phyloP scores from a whole-genome alignment of 2,329 filamentous ascomycete genomes.

The Colletotrichum sp. region DNA sequence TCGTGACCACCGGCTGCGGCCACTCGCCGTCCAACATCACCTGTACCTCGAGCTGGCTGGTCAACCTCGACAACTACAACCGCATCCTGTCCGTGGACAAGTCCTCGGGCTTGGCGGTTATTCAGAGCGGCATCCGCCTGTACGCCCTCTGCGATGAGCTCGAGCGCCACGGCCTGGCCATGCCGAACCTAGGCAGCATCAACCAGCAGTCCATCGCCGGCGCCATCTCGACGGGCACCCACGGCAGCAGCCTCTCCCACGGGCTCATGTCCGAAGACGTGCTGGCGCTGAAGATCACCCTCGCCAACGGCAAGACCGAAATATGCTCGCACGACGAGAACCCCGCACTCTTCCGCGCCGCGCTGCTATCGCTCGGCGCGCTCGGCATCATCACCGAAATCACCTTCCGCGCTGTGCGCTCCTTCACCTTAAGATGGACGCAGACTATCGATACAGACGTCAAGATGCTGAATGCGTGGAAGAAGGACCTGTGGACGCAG shows the following conservation, averaged over 20 bases:
- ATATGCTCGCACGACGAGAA: constrained; percentile 74
- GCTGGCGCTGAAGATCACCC: constrained; percentile 75
- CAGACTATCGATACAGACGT: constrained; percentile 78
- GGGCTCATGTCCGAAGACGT: constrained; percentile 85
- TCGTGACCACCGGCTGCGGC: constrained; percentile 87
- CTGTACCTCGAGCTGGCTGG: constrained; percentile 90
- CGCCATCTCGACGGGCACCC: constrained; percentile 90
- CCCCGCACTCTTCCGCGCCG: constrained; percentile 83
- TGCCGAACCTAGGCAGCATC: constrained; percentile 94
- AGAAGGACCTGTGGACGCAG: constrained; percentile 76
- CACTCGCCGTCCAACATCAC: constrained; percentile 94
- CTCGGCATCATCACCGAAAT: constrained; percentile 91
- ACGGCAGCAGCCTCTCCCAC: constrained; percentile 85
- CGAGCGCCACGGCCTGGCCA: constrained; percentile 76
- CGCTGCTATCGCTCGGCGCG: constrained; percentile 85
- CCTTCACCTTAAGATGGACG: constrained; percentile 85
- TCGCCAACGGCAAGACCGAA: constrained; percentile 78
- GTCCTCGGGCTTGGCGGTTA: constrained; percentile 69
- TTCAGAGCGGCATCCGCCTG: constrained; percentile 89
- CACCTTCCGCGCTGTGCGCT: constrained; percentile 79
- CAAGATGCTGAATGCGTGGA: constrained; percentile 75
- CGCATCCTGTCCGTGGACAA: constrained; percentile 73
- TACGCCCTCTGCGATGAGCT: constrained; percentile 75
- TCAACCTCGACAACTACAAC: constrained; percentile 88
- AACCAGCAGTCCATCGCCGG: constrained; percentile 93